These are phyloP conservation scores for Saccharomycopsis crataegensis DNA, from an alignment of 1,139 yeast genomes.

Conservation along the genomic window DNA sequence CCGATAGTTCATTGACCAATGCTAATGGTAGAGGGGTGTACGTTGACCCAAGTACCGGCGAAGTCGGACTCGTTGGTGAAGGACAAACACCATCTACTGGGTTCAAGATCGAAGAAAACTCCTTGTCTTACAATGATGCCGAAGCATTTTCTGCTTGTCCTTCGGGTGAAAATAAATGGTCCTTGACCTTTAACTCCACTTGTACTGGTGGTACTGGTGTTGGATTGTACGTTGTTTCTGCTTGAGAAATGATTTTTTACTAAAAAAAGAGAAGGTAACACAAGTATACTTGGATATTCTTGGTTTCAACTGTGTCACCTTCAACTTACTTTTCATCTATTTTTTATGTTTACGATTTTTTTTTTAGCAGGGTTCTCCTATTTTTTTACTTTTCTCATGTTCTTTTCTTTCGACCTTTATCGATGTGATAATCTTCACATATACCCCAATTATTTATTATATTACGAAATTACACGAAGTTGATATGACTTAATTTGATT, in stretches of 20 bases:
- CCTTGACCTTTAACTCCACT: constrained; percentile 3
- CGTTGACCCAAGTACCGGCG: constrained; percentile 8
- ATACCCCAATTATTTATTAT: no score
- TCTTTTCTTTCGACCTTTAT: no score
- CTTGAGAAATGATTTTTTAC: not conserved
- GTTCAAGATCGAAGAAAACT: not conserved
- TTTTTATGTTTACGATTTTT: no score
- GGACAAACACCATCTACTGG: constrained; percentile 10
- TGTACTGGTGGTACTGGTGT: constrained; percentile 4
- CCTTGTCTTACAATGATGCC: not conserved
- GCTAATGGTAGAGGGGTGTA: constrained; percentile 5
- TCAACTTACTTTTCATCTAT: no score
- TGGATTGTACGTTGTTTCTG: not conserved
- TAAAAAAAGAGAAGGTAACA: no score
- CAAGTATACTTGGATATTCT: no score
- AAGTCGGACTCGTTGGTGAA: constrained; percentile 6
- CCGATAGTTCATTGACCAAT: not conserved
- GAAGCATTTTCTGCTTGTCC: constrained; percentile 7
- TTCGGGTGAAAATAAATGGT: constrained; percentile 2
- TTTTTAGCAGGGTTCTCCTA: no score
- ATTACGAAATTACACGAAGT: no score
- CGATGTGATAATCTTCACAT: no score
- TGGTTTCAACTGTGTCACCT: no score
- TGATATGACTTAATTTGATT: no score
- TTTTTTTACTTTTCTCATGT: no score